Evolutionary conservation across 805 yeast genomes (phyloP).

Genomic region (Helenozyma baotianmanensis): DNA sequence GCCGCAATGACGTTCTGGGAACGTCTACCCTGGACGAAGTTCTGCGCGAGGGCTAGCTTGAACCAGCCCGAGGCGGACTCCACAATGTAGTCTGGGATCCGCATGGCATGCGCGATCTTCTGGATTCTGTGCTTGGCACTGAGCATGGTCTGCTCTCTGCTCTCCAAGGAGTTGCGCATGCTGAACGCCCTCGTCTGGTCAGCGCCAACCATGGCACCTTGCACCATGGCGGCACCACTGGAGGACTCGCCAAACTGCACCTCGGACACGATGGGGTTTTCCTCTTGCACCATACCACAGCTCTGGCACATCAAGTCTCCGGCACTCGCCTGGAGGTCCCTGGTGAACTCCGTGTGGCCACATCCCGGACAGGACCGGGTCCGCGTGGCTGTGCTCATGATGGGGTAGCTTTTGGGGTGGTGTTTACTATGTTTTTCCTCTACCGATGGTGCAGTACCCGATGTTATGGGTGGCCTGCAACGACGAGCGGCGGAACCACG

Average conservation of each 20-base stretch:
- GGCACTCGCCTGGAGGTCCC: conserved; percentile 25
- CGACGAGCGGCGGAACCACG: too few species aligned
- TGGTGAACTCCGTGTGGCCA: conserved; percentile 12
- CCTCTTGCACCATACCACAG: conserved; percentile 89
- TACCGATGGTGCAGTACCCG: too few species aligned
- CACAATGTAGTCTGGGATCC: conserved; percentile 77
- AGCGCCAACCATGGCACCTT: conserved; percentile 88
- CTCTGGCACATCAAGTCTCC: conserved; percentile 73
- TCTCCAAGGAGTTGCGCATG: conserved; percentile 71
- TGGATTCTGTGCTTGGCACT: conserved; percentile 78
- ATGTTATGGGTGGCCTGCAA: not conserved
- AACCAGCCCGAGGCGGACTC: conserved; percentile 90
- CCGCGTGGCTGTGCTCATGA: conserved; percentile 8
- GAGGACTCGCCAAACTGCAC: conserved; percentile 91
- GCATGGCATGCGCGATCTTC: conserved; percentile 72
- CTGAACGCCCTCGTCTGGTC: conserved; percentile 75
- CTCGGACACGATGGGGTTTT: conserved; percentile 92
- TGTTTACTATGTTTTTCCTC: too few species aligned
- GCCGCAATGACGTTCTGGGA: conserved; percentile 95
- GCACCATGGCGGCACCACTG: conserved; percentile 92
- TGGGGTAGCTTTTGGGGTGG: too few species aligned
- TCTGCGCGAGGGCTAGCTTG: conserved; percentile 75
- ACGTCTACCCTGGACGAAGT: conserved; percentile 95
- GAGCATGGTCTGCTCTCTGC: conserved; percentile 82
- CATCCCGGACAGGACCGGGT: conserved; percentile 13